Conservation (phyloP, 75 land plant genomes). For the Sequoiadendron giganteum region DNA sequence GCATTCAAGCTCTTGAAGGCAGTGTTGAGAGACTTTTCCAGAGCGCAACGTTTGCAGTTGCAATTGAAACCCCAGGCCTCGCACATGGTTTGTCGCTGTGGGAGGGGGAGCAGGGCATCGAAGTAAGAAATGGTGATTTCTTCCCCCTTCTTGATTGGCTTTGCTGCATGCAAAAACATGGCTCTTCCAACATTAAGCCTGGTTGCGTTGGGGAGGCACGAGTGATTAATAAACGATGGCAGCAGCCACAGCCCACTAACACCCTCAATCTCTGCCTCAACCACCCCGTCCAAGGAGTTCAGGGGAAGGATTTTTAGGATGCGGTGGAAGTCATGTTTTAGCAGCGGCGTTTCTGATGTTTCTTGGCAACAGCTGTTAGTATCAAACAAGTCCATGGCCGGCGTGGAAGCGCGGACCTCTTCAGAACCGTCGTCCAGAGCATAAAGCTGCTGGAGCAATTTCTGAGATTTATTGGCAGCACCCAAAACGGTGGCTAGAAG, state of each 20-base stretch:
- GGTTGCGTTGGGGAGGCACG: constrained; percentile 23
- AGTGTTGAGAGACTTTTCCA: background rate
- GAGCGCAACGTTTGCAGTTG: constrained; percentile 27
- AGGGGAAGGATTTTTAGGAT: constrained; percentile 18
- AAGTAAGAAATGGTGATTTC: constrained; percentile 33
- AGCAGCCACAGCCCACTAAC: constrained; percentile 25
- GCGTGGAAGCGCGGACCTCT: background rate
- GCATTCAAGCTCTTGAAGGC: background rate
- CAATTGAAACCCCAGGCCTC: constrained; percentile 38
- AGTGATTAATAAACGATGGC: constrained; percentile 37
- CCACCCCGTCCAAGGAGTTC: constrained; percentile 15
- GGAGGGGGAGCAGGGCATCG: constrained; percentile 27
- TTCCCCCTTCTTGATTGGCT: constrained; percentile 6
- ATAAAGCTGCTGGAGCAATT: too few species aligned
- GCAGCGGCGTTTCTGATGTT: too few species aligned
- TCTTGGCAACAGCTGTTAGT: background rate
- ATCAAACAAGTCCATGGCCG: background rate
- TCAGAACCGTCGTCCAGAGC: background rate
- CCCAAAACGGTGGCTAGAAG: too few species aligned
- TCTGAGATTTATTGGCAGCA: background rate
- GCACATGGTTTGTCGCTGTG: constrained; percentile 16
- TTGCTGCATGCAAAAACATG: constrained; percentile 20
- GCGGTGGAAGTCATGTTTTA: background rate
- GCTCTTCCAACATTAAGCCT: constrained; percentile 20
- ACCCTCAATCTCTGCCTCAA: background rate